phyloP scores from a whole-genome alignment of 345 rosid species.

The Eucalyptus cloeziana region DNA sequence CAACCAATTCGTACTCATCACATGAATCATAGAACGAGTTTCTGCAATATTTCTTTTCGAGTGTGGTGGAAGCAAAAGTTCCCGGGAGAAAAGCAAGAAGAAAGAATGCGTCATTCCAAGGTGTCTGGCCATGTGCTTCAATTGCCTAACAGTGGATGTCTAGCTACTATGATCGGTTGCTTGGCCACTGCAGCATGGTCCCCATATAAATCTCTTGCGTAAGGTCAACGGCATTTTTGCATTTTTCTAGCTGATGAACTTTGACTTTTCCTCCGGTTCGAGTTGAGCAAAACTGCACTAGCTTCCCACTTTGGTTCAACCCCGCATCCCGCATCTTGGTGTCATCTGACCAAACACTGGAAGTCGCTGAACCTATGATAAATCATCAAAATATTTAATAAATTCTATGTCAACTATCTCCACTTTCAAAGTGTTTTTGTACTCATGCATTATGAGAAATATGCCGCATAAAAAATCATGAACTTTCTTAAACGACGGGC shows the following conservation, averaged over 20 bases:
- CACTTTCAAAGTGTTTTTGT: background rate
- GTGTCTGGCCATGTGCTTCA: background rate
- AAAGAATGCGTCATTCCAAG: background rate
- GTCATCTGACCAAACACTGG: background rate
- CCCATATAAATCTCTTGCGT: background rate
- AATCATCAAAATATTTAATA: background rate
- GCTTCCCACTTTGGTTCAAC: background rate
- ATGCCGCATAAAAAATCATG: fast-evolving
- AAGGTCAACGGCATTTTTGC: background rate
- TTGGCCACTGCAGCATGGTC: background rate
- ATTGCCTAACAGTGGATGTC: background rate
- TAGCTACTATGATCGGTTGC: background rate
- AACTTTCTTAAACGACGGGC: fast-evolving
- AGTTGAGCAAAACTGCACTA: background rate
- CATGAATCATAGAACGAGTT: background rate
- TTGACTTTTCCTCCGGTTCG: background rate
- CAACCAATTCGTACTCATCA: background rate
- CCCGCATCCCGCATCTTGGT: background rate
- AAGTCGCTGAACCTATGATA: background rate
- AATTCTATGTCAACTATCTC: fast-evolving
- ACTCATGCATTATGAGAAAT: fast-evolving
- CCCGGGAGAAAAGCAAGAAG: background rate
- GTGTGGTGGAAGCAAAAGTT: background rate
- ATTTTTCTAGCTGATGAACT: background rate
- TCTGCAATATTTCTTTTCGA: background rate